phyloP scores from a whole-genome alignment of 768 basidiomycete species.

The Russula sp. region DNA sequence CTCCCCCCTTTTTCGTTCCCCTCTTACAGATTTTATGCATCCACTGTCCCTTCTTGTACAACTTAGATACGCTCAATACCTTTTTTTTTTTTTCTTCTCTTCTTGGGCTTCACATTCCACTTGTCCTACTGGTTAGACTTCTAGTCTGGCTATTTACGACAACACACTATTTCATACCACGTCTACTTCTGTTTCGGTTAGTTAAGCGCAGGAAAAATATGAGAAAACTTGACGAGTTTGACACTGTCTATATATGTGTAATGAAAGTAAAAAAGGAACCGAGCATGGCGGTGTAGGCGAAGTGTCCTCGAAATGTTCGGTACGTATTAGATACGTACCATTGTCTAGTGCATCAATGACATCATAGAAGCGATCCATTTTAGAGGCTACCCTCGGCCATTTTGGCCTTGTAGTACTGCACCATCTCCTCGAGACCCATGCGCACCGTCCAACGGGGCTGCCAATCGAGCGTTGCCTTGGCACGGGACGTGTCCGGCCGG shows the following conservation, averaged over 20 bases:
- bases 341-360: no score
- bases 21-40: slow-evolving; percentile 1
- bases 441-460: slow-evolving; percentile 89
- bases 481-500: slow-evolving; percentile 87
- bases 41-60: not conserved
- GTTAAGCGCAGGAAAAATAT: no score
- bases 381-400: slow-evolving; percentile 78
- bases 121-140: not conserved
- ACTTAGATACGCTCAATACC: not conserved
- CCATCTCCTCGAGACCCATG: slow-evolving; percentile 95
- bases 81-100: not conserved
- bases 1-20: not conserved
- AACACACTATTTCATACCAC: no score
- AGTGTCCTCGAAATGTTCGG: not conserved
- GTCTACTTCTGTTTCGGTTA: not conserved
- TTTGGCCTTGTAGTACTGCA: slow-evolving; percentile 86
- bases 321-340: no score
- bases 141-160: not conserved
- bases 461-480: slow-evolving; percentile 81
- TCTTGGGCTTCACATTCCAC: not conserved
- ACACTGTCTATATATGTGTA: not conserved
- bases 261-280: not conserved
- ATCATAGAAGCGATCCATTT: not conserved
- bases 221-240: no score
- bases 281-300: not conserved